Percentiles rank a stretch among this genome's conserved stretches.
phyloP scores from a whole-genome alignment of 257 asterid species.

The Asclepias syriaca region DNA sequence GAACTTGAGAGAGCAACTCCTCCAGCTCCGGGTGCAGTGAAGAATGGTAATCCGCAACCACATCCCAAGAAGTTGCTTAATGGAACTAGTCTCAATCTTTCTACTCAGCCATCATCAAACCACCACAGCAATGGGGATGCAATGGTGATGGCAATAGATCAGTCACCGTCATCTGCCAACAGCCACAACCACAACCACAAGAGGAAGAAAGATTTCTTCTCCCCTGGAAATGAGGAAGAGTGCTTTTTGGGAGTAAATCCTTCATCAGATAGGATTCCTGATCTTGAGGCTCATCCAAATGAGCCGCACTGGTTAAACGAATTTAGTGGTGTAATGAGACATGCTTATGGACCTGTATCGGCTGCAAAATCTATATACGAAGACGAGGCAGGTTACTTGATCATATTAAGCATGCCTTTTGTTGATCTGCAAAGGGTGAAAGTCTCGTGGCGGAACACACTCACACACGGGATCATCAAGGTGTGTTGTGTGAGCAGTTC shows the following conservation, averaged over 20 bases:
- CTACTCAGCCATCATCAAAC: conserved; percentile 39
- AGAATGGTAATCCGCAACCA: conserved; percentile 32
- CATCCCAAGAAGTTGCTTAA: conserved; percentile 58
- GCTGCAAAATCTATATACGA: conserved; percentile 81
- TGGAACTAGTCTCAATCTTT: conserved; percentile 63
- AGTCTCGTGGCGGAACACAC: conserved; percentile 88
- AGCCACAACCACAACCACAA: conserved; percentile 34
- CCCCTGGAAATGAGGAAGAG: conserved; percentile 44
- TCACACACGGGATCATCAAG: conserved; percentile 70
- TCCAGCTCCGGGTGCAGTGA: conserved; percentile 32
- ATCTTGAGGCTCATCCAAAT: conserved; percentile 44
- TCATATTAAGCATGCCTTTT: conserved; percentile 73
- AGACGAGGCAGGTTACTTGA: conserved; percentile 66
- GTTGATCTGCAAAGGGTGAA: conserved; percentile 83
- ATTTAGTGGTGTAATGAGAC: conserved; percentile 68
- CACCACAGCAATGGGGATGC: conserved; percentile 53
- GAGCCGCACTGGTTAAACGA: conserved; percentile 66
- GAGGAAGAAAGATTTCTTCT: conserved; percentile 58
- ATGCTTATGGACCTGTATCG: conserved; percentile 70
- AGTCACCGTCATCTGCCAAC: conserved; percentile 26
- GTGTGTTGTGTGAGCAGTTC: conserved; percentile 71
- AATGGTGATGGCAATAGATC: conserved; percentile 24
- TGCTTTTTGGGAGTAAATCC: conserved; percentile 38
- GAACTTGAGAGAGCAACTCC: conserved; percentile 50
- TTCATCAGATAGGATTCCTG: conserved; percentile 40